phyloP scores from a whole-genome alignment of 2,329 filamentous ascomycete genomes.

The Epichloe typhina region DNA sequence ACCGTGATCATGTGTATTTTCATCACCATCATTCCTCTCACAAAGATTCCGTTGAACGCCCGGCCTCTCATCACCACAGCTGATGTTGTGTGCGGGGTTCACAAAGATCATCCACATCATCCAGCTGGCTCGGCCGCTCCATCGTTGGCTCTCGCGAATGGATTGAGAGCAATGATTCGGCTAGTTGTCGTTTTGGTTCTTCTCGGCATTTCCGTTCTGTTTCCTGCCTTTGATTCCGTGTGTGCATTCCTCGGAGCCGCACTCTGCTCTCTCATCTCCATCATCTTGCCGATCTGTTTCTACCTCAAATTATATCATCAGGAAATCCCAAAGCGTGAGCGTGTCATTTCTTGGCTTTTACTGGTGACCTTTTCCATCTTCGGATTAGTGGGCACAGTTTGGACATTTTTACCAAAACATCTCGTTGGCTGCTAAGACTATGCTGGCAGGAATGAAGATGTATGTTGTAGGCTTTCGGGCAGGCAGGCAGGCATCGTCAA shows the following conservation, averaged over 20 bases:
- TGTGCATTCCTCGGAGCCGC: constrained; percentile 85
- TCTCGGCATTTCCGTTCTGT: constrained; percentile 54
- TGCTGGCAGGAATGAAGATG: too few relatives aligned
- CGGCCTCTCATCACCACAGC: constrained; percentile 77
- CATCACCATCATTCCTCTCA: constrained; percentile 85
- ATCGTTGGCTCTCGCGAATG: constrained; percentile 27
- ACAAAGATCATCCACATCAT: constrained; percentile 26
- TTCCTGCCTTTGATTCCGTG: constrained; percentile 75
- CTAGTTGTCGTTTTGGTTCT: constrained; percentile 57
- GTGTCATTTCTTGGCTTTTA: constrained; percentile 51
- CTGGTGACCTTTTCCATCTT: constrained; percentile 57
- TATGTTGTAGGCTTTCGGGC: too few relatives aligned
- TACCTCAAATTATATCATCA: constrained; percentile 79
- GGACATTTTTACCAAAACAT: constrained; percentile 75
- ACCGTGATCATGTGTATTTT: constrained; percentile 74
- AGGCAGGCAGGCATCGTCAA: too few relatives aligned
- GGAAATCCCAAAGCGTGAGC: constrained; percentile 52
- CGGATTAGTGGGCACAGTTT: constrained; percentile 67
- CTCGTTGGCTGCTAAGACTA: constrained; percentile 39
- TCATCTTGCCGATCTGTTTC: constrained; percentile 78
- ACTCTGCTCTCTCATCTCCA: constrained; percentile 86
- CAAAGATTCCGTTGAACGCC: constrained; percentile 85
- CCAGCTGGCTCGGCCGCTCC: constrained; percentile 27
- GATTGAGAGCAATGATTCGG: constrained; percentile 47
- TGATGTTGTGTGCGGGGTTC: constrained; percentile 68